Percentiles rank a stretch among this genome's conserved stretches.
Evolutionary conservation across 345 rosid genomes (phyloP).

Genomic region (Eucalyptus erythrocorys): DNA sequence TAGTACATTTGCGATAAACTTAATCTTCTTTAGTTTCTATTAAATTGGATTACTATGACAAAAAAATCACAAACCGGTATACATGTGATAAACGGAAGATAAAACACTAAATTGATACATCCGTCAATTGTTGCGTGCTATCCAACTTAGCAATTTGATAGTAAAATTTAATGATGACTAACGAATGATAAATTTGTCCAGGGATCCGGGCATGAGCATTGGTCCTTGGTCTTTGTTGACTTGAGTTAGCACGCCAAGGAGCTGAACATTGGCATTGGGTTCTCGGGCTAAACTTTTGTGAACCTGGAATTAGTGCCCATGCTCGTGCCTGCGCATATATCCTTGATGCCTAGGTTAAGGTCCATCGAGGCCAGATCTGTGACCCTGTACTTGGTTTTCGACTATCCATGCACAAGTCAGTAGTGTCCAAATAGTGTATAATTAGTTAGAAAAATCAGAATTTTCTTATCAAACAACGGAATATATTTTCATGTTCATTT

Average conservation of each 20-base stretch:
- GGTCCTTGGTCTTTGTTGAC: accelerated
- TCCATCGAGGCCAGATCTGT: neutral
- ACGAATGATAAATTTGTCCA: too few species aligned
- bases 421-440: neutral
- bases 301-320: neutral
- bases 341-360: neutral
- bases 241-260: neutral
- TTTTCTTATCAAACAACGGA: neutral
- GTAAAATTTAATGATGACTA: accelerated
- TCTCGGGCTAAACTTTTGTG: neutral
- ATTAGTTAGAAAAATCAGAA: neutral
- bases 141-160: too few species aligned
- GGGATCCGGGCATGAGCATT: too few species aligned
- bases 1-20: too few species aligned
- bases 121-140: too few species aligned
- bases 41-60: too few species aligned
- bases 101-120: too few species aligned
- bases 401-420: neutral
- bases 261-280: neutral
- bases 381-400: accelerated
- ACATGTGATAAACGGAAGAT: too few species aligned
- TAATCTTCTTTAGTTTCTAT: accelerated
- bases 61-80: too few species aligned
- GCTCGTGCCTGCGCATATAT: accelerated
- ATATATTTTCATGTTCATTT: neutral